Evolutionary conservation across 305 asterid genomes (phyloP), one percentile per base, ranked within the genome.

Genomic region (Fraxinus baroniana): DNA sequence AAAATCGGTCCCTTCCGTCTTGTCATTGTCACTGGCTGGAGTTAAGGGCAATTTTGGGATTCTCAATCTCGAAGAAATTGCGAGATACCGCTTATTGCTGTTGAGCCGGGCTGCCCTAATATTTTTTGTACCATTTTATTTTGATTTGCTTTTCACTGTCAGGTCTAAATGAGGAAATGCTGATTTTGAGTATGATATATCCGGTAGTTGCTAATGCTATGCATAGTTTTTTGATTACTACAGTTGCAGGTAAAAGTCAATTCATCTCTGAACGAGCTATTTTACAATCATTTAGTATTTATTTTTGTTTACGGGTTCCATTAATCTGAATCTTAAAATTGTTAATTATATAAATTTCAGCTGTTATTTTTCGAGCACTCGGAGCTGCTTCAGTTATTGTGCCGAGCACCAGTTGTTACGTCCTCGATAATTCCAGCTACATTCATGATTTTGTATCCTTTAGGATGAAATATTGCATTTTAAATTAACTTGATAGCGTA

Each of bases 371-470:
- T 39, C 84, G 89, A 75, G 87, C 94, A 12, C 75, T 79, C 55
- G 95, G 90, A 88, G 94, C 85, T 82, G 91, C 77, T 86, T 86
- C 97, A 68, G 95, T 95, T 84, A 92, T 83, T 79, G 91, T 93
- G 28, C 98, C 98, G 32, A 91, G 83, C 78, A 88, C 97, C 83
- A 86, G 86, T 84, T 95, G 98, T 87, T 93, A 91, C 84, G 97
- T 89, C 46, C 83, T 95, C 4, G 98, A 92, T 81, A 95, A 91
- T 82, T 84, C 90, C 89, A 95, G 98, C 74, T 89, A 79, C 88
- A 91, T 95, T 88, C 86, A 89, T 83, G 98, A 93, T 88, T 95
- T 95, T 81, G 98, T 95, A 95, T 95, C 98, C 98, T 90, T 12
- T 87, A 7, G 26, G 73, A 55, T 78, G 81, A 10, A 71, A 71